Evolutionary conservation across 345 rosid genomes (phyloP).

Genomic region (Rhizophora mangle): DNA sequence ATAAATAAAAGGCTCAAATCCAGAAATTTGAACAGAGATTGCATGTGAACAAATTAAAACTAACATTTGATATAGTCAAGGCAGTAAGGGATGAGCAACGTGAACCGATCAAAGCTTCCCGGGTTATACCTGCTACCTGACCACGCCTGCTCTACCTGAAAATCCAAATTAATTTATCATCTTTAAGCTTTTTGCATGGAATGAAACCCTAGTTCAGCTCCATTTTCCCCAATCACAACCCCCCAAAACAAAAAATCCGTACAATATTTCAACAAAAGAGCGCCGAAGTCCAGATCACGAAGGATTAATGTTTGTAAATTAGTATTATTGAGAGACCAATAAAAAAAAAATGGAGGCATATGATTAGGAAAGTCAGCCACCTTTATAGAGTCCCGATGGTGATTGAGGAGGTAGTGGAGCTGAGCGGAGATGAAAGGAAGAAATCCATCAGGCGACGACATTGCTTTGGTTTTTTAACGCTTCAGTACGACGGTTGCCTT

Average conservation of each 20-base stretch:
- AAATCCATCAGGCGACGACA: conserved; percentile 50
- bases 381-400: conserved; percentile 58
- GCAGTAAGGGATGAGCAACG: conserved; percentile 86
- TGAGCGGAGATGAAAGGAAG: conserved; percentile 79
- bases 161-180: neutral
- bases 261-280: no score
- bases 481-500: no score
- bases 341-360: neutral
- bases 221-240: neutral
- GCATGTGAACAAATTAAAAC: conserved; percentile 14
- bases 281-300: no score
- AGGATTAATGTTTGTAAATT: no score
- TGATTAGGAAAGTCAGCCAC: conserved; percentile 27
- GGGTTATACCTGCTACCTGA: conserved; percentile 67
- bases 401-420: conserved; percentile 70
- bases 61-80: conserved; percentile 75
- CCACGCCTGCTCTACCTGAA: conserved; percentile 77
- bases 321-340: no score
- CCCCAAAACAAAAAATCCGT: neutral
- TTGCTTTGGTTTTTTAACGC: no score
- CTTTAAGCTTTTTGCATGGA: neutral
- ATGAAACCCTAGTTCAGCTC: conserved; percentile 12
- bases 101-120: conserved; percentile 70
- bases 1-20: neutral
- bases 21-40: neutral